phyloP scores from a whole-genome alignment of 257 asterid species.

The Echium plantagineum region DNA sequence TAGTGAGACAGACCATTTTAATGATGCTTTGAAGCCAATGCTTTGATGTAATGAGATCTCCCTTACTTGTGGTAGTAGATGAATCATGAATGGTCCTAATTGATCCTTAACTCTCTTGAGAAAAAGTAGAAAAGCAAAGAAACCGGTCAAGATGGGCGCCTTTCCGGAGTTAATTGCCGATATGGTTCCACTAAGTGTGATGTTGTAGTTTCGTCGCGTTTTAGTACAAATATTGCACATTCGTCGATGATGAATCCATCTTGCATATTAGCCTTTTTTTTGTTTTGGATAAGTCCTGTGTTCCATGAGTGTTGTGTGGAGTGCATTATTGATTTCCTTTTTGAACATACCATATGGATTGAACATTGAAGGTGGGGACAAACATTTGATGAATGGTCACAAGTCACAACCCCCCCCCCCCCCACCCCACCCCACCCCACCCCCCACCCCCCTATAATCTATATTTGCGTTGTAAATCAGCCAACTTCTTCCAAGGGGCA shows the following conservation, averaged over 20 bases:
- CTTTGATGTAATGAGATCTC: slow-evolving; percentile 3
- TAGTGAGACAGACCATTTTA: slow-evolving; percentile 24
- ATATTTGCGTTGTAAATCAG: slow-evolving; percentile 13
- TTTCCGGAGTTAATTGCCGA: no score
- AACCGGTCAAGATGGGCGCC: no score
- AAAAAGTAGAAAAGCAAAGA: background rate
- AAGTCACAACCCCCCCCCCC: slow-evolving; percentile 2
- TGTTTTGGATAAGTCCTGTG: slow-evolving; percentile 12
- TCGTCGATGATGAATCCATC: no score
- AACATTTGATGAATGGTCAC: slow-evolving; percentile 17
- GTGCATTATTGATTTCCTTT: slow-evolving; percentile 18
- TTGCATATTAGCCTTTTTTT: background rate
- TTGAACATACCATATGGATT: slow-evolving; percentile 2
- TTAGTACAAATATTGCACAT: no score
- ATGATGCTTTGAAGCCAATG: slow-evolving; percentile 12
- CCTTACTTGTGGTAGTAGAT: slow-evolving; percentile 1
- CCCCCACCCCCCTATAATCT: no score
- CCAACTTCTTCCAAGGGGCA: slow-evolving; percentile 5
- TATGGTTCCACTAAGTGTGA: no score
- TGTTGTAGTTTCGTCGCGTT: no score
- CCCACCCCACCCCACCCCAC: no score
- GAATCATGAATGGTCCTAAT: slow-evolving; percentile 14
- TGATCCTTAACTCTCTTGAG: background rate
- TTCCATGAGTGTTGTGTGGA: slow-evolving; percentile 10
- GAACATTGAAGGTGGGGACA: slow-evolving; percentile 12